Evolutionary conservation across 495 filamentous ascomycete species (phyloP), one percentile per base, ranked within the genome.

Genomic region (Letharia columbiana): DNA sequence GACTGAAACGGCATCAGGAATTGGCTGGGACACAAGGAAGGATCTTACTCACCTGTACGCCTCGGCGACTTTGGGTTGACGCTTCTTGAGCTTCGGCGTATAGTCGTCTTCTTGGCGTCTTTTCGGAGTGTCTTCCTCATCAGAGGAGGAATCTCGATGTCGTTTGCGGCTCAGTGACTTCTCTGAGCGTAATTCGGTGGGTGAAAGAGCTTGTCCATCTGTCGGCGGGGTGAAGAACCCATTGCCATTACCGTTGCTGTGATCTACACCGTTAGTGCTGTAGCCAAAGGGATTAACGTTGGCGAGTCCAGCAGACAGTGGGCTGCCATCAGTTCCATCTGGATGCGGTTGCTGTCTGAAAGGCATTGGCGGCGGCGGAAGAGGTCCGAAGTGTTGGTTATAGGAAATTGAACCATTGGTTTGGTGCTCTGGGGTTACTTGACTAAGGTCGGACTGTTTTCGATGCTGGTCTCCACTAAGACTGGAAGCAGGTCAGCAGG

Each of bases 51-150:
- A 72, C 71, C 71, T 66, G 35, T 71, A 73, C 40, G 71, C 71
- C 47, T 56, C 67, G 23, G 67, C 67, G n/a, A 73, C 69, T 56
- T 69, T 67, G n/a, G 71, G 71, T 61, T 71, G 69, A 23, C 71
- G 69, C 40, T 64, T 71, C 54, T 69, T 73, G 44, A 67, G 65
- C 62, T 73, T 73, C 37, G 71, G 67, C 42, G 62, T 64, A 23
- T 63, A 60, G 37, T 73, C 71, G 40, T 73, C 71, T 49, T 66
- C 71, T 65, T 73, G 71, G 58, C 71, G 71, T 62, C 71, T 65
- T 66, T 62, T 44, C 12, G 65, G 62, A 35, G 64, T 66, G 13
- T 71, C 70, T 41, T 67, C 61, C 49, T 71, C 69, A 52, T 69
- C 69, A 52, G 69, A 71, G 4, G 61, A 31, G 8, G 61, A 65